Conservation (phyloP, 768 basidiomycete species). For the Mycena maculata region DNA sequence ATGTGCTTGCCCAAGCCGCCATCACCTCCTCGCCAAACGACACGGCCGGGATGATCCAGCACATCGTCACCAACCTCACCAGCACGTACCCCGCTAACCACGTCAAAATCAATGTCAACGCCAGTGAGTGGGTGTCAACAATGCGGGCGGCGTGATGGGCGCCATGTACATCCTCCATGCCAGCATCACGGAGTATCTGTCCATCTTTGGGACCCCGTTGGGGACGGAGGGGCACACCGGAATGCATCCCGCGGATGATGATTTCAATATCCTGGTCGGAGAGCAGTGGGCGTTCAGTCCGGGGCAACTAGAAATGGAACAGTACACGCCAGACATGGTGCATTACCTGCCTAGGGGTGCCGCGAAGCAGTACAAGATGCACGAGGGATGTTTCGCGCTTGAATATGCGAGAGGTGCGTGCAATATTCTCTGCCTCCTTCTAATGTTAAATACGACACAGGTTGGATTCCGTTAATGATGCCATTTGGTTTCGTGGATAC, state of each 20-base stretch:
- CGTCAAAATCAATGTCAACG: slow-evolving; percentile 66
- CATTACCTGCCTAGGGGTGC: slow-evolving; percentile 85
- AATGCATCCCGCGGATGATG: slow-evolving; percentile 95
- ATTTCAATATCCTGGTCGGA: slow-evolving; percentile 94
- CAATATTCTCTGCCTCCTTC: background rate
- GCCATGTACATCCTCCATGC: slow-evolving; percentile 98
- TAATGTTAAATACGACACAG: slow-evolving; percentile 52
- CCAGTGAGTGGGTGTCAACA: slow-evolving; percentile 94
- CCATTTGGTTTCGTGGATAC: slow-evolving; percentile 93
- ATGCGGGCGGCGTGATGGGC: slow-evolving; percentile 98
- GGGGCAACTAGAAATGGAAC: slow-evolving; percentile 86
- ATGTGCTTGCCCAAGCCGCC: slow-evolving; percentile 79
- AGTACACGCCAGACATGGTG: slow-evolving; percentile 85
- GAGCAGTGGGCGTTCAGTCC: slow-evolving; percentile 96
- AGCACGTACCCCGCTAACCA: slow-evolving; percentile 70
- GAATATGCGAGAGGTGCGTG: slow-evolving; percentile 91
- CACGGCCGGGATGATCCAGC: slow-evolving; percentile 77
- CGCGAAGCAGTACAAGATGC: slow-evolving; percentile 98
- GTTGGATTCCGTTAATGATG: slow-evolving; percentile 97
- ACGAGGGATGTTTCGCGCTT: slow-evolving; percentile 93
- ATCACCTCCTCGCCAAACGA: slow-evolving; percentile 65
- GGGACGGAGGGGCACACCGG: slow-evolving; percentile 98
- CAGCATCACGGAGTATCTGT: slow-evolving; percentile 95
- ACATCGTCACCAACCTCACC: slow-evolving; percentile 86
- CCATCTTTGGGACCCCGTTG: slow-evolving; percentile 94